phyloP scores from a whole-genome alignment of 495 filamentous ascomycete genomes.

The Lichina pygmaea region DNA sequence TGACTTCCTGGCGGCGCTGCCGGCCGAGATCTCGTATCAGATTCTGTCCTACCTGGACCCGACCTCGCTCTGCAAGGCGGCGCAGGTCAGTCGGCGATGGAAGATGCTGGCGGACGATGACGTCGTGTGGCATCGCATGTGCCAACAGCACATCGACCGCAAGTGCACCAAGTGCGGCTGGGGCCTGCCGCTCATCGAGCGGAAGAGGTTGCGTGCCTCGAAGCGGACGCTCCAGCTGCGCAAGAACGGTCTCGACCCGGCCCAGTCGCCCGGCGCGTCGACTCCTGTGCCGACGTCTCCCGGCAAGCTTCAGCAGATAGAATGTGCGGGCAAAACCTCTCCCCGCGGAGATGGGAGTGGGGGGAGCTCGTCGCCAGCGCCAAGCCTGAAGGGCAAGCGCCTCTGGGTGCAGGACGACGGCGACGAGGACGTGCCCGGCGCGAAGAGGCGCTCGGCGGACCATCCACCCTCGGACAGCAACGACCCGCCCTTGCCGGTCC shows the following conservation, averaged over 20 bases:
- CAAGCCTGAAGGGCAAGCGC: not conserved
- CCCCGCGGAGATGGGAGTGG: not conserved
- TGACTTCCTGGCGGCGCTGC: slow-evolving; percentile 74
- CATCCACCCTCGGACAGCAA: not conserved
- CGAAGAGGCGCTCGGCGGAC: not conserved
- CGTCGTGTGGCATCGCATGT: slow-evolving; percentile 97
- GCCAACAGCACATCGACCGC: slow-evolving; percentile 88
- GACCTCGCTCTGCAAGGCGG: slow-evolving; percentile 85
- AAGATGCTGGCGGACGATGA: slow-evolving; percentile 75
- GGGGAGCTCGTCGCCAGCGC: not conserved
- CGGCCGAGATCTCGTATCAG: slow-evolving; percentile 75
- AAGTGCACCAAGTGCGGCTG: slow-evolving; percentile 95
- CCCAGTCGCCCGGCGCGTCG: slow-evolving; percentile 5
- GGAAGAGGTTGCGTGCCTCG: slow-evolving; percentile 63
- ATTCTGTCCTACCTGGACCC: slow-evolving; percentile 84
- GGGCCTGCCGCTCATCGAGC: slow-evolving; percentile 72
- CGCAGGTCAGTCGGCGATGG: slow-evolving; percentile 83
- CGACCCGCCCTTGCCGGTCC: slow-evolving; percentile 18
- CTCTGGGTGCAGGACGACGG: slow-evolving; percentile 5
- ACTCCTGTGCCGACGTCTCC: slow-evolving; percentile 6
- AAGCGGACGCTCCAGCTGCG: slow-evolving; percentile 63
- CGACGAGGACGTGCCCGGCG: not conserved
- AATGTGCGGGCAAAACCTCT: not conserved
- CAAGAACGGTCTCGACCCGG: slow-evolving; percentile 17
- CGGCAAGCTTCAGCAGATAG: not conserved